A percentile compares a stretch with the other conserved stretches of the same genome.
phyloP scores from a whole-genome alignment of 768 basidiomycete species.

The Phlebiopsis flavidoalba region DNA sequence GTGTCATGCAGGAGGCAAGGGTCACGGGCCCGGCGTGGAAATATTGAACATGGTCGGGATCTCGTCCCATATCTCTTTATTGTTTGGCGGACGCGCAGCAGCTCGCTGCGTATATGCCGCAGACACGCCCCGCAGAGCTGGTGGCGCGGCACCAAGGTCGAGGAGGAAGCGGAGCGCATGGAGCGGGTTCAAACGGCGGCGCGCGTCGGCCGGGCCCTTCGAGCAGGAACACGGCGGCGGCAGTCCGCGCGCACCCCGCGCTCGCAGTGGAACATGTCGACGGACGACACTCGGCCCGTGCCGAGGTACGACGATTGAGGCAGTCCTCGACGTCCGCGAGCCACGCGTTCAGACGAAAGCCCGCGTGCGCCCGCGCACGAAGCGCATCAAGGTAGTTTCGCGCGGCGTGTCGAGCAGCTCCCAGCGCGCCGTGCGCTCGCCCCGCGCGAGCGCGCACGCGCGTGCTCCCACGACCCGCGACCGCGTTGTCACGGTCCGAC shows the following conservation, averaged over 20 bases:
- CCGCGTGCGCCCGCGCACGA: slow-evolving; percentile 4
- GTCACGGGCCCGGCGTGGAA: not conserved
- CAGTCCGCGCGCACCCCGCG: not conserved
- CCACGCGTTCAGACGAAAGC: slow-evolving; percentile 7
- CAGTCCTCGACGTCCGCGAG: slow-evolving; percentile 8
- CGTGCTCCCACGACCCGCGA: not conserved
- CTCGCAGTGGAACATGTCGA: not conserved
- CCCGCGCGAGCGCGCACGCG: not conserved
- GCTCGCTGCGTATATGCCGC: not conserved
- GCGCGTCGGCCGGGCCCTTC: slow-evolving; percentile 3
- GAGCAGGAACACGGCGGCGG: not conserved
- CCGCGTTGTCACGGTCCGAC: no score
- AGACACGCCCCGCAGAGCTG: slow-evolving; percentile 4
- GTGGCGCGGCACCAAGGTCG: not conserved
- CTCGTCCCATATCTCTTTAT: slow-evolving; percentile 11
- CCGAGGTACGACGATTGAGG: slow-evolving; percentile 5
- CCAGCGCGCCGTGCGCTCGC: slow-evolving; percentile 9
- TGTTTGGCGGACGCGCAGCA: slow-evolving; percentile 2
- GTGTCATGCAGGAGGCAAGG: not conserved
- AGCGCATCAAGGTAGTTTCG: not conserved
- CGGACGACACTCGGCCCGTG: slow-evolving; percentile 4
- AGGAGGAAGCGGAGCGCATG: slow-evolving; percentile 3
- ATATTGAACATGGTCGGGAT: slow-evolving; percentile 4
- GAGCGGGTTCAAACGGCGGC: slow-evolving; percentile 7
- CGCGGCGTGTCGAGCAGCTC: not conserved